These are phyloP conservation scores for Misopates orontium DNA, from an alignment of 257 asterid genomes.

Conservation along the genomic window DNA sequence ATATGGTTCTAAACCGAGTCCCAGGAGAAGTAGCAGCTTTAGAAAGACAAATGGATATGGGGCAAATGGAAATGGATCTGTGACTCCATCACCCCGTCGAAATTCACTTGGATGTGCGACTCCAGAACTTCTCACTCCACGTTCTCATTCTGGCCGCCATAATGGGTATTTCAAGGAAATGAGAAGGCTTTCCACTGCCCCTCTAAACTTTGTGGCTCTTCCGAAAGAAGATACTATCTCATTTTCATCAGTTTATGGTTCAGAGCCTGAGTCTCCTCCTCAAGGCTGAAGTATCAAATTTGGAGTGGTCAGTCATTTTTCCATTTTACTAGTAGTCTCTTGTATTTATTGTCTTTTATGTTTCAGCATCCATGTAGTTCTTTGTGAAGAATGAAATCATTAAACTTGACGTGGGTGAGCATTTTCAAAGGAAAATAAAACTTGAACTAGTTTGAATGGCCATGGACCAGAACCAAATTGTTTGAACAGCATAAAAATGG, in stretches of 20 bases:
- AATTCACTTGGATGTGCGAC: constrained; percentile 68
- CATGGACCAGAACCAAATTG: no score
- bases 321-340: neutral
- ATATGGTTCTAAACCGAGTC: constrained; percentile 91
- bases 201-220: constrained; percentile 71
- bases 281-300: constrained; percentile 41
- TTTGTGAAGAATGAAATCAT: neutral
- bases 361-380: neutral
- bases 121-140: constrained; percentile 76
- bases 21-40: constrained; percentile 77
- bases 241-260: constrained; percentile 81
- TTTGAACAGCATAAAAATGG: neutral
- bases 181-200: constrained; percentile 81
- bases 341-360: neutral
- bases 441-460: neutral
- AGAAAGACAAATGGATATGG: constrained; percentile 54
- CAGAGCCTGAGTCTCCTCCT: constrained; percentile 93
- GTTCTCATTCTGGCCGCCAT: constrained; percentile 74
- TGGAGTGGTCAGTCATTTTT: constrained; percentile 34
- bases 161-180: constrained; percentile 72
- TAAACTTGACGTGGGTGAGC: neutral
- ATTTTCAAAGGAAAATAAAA: neutral
- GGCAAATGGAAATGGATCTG: constrained; percentile 66
- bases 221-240: constrained; percentile 88
- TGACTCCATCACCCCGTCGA: constrained; percentile 88